Evolutionary conservation across 1,284 basidiomycete genomes (phyloP), one percentile per base, ranked within the genome.

Genomic region (Quambalaria eucalypti): DNA sequence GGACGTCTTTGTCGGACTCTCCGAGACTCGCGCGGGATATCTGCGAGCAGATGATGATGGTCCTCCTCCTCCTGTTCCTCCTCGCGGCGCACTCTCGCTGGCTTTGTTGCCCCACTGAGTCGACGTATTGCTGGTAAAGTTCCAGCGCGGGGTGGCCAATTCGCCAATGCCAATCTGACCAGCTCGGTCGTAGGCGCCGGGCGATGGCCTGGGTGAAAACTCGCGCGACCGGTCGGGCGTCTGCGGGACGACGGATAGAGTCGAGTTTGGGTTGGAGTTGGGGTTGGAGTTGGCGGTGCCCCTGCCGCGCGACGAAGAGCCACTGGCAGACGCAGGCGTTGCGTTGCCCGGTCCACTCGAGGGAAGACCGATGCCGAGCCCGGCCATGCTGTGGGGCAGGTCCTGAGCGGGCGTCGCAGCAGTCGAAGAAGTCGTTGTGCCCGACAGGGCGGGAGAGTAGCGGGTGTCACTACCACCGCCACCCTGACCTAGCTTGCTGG

Each of bases 111-210:
- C n/a, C 36, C 36, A 39, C 4, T 39, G 16, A 14, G 36, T n/a
- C 4, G 36, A 14, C 4, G 36, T n/a, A 14, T 14, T n/a, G 10
- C 4, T 39, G 21, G 36, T 14, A 10, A 39, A 39, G 10, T 39
- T 3, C 92, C 91, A 98, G 61, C 91, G 83, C 36, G 93, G 93
- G n/a, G 93, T 97, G 6, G 90, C 81, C n/a, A 97, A 83, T 78
- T 97, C 93, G 36, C 93, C 93, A 9, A 97, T 87, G 21, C 93
- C 93, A 52, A 97, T 85, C 39, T 97, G 83, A 25, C 84, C 87
- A 16, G 85, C 82, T 54, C 93, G 82, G 78, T 98, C 92, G 62
- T 87, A 62, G 64, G 25, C 26, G 29, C 4, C 31, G 48, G 50
- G 21, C 56, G n/a, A 52, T 58, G 42, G 55, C 52, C 31, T 61